These are phyloP conservation scores for Fraxinus floribunda DNA, from an alignment of 305 asterid genomes.

Conservation along the genomic window DNA sequence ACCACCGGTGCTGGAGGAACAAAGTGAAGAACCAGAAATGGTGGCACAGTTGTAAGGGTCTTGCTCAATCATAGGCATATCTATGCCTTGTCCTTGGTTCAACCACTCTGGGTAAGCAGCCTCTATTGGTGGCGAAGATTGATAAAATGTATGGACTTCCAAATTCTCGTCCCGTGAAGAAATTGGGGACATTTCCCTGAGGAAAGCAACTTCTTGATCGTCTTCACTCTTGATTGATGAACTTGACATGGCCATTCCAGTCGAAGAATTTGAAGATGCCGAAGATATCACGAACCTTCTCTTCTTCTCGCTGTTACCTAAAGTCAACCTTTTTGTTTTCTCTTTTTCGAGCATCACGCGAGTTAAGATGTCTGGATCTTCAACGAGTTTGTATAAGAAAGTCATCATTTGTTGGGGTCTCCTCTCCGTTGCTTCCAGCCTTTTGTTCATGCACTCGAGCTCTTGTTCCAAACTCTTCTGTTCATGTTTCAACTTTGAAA, in stretches of 20 bases:
- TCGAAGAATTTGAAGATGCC: conserved; percentile 37
- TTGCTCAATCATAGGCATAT: conserved; percentile 17
- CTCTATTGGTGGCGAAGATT: conserved; percentile 36
- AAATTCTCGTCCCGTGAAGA: conserved; percentile 34
- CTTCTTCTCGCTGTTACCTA: conserved; percentile 43
- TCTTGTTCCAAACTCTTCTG: conserved; percentile 58
- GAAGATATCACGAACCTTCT: conserved; percentile 39
- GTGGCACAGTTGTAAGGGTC: conserved; percentile 16
- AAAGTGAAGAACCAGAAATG: conserved; percentile 23
- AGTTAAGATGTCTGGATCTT: conserved; percentile 69
- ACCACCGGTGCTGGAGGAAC: conserved; percentile 26
- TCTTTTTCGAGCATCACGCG: conserved; percentile 58
- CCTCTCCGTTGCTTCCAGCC: conserved; percentile 77
- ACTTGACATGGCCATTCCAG: conserved; percentile 34
- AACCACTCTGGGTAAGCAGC: conserved; percentile 37
- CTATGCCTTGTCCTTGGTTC: conserved; percentile 1
- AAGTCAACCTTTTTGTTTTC: conserved; percentile 18
- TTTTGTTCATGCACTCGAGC: conserved; percentile 60
- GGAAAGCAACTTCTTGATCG: conserved; percentile 30
- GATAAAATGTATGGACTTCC: conserved; percentile 27
- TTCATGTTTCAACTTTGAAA: conserved; percentile 56
- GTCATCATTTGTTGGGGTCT: conserved; percentile 82
- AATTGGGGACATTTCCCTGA: conserved; percentile 29
- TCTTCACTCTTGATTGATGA: conserved; percentile 61
- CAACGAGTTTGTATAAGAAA: conserved; percentile 64